Evolutionary conservation across 805 yeast species (phyloP), one percentile per base, ranked within the genome.

Genomic region (Ogataea methylovora): DNA sequence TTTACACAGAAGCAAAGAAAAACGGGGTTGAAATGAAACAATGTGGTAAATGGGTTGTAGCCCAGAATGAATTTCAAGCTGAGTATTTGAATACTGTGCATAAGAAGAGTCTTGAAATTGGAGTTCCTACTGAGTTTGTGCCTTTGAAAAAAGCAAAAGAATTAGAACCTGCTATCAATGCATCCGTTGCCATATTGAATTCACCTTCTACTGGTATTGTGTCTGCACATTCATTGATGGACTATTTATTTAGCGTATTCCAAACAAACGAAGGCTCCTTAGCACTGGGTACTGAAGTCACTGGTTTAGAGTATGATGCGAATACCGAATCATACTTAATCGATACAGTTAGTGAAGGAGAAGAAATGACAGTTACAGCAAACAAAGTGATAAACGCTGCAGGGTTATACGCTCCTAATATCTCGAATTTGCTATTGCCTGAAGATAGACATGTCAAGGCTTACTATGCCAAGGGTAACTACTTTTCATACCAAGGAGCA

Each of bases 41-140:
- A 29, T 82, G 94, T 58, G 96, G 92, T 14, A 79, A 87, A 52
- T 83, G 94, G 87, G 59, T 87, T 3, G 87, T 87, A 12, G 95
- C 96, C 0, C 95, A 86, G 51, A 66, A 66, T 32, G 85, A 76
- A 16, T 41, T 41, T 1, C 88, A 87, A 48, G 65, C 61, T 26
- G 76, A 76, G 19, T 76, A 73, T 47, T 61, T 87, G 27, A 70
- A 74, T 27, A 54, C 59, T 17, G 48, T 87, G 40, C 67, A 71
- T 43, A 56, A 56, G 8, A 71, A 69, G 33, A 71, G 85, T 4
- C 51, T 57, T 3, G 53, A 51, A 3, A 52, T 82, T 9, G 76
- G 71, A 1, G 76, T 79, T 0, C 80, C 83, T 1, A 74, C 81
- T 0, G 69, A 72, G 21, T 69, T 79, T 49, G 51, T 84, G 1